phyloP scores from a whole-genome alignment of 441 rosid genomes.

The Biscutella laevigata region DNA sequence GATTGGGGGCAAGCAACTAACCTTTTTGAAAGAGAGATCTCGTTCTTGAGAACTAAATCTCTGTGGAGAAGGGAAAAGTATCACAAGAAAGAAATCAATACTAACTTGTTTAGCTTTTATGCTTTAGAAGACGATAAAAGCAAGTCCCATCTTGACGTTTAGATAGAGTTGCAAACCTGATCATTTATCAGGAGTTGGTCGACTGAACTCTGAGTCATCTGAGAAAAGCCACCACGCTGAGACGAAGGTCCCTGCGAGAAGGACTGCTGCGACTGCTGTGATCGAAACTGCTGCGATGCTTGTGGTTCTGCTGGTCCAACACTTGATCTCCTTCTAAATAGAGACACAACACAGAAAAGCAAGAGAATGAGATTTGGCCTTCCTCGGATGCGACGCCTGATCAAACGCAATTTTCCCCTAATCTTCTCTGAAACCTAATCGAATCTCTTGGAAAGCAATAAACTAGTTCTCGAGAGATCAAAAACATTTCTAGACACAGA shows the following conservation, averaged over 20 bases:
- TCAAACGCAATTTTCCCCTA: background rate
- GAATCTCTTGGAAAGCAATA: background rate
- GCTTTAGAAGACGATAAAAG: background rate
- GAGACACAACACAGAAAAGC: background rate
- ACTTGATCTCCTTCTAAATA: slow-evolving; percentile 49
- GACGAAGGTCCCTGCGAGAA: slow-evolving; percentile 80
- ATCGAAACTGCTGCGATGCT: slow-evolving; percentile 49
- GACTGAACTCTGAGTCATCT: slow-evolving; percentile 66
- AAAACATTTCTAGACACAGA: background rate
- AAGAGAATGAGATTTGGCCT: no score
- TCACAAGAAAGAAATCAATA: slow-evolving; percentile 7
- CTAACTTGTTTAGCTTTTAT: background rate
- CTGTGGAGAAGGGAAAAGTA: slow-evolving; percentile 31
- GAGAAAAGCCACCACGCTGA: slow-evolving; percentile 73
- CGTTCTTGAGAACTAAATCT: slow-evolving; percentile 69
- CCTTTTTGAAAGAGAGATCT: slow-evolving; percentile 42
- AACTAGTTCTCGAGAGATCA: background rate
- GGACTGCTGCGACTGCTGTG: slow-evolving; percentile 76
- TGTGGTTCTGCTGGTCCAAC: slow-evolving; percentile 43
- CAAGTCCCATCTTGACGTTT: background rate
- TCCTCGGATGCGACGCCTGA: background rate
- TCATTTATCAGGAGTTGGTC: slow-evolving; percentile 49
- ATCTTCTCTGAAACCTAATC: background rate
- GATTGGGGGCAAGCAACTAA: slow-evolving; percentile 40
- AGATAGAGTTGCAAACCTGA: slow-evolving; percentile 41